Conservation (phyloP, 805 yeast species). For the Candida pseudofarinosa region DNA sequence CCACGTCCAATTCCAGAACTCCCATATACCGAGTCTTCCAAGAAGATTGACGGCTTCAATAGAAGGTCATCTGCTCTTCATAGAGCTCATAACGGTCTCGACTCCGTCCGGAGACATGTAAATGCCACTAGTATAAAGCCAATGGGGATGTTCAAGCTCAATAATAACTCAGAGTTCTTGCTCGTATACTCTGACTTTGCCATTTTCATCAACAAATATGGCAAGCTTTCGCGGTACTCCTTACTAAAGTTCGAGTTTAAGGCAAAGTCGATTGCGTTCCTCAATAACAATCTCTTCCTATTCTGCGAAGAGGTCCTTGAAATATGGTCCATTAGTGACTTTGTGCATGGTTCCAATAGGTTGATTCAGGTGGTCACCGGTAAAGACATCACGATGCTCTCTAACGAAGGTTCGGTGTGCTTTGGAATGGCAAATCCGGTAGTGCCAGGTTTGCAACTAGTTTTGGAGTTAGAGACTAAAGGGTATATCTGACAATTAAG, state of each 20-base stretch:
- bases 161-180: conserved; percentile 49
- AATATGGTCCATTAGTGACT: conserved; percentile 54
- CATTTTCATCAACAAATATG: conserved; percentile 57
- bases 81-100: conserved; percentile 20
- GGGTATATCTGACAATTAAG: conserved; percentile 1
- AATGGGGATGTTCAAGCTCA: conserved; percentile 60
- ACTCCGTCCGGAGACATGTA: conserved; percentile 37
- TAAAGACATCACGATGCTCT: conserved; percentile 47
- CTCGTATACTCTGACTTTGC: conserved; percentile 71
- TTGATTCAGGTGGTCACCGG: conserved; percentile 70
- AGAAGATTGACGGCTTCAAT: conserved; percentile 29
- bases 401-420: conserved; percentile 15
- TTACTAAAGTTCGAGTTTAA: conserved; percentile 41
- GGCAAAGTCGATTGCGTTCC: conserved; percentile 33
- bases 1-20: conserved; percentile 58
- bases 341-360: conserved; percentile 40
- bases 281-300: conserved; percentile 33
- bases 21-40: conserved; percentile 18
- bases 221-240: conserved; percentile 45
- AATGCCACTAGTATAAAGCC: conserved; percentile 44
- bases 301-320: conserved; percentile 68
- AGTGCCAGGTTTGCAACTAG: conserved; percentile 56
- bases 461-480: conserved; percentile 29
- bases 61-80: conserved; percentile 12
- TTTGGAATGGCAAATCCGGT: conserved; percentile 62